Conservation (phyloP, 2,329 filamentous ascomycete species). For the Ascochyta koolunga region DNA sequence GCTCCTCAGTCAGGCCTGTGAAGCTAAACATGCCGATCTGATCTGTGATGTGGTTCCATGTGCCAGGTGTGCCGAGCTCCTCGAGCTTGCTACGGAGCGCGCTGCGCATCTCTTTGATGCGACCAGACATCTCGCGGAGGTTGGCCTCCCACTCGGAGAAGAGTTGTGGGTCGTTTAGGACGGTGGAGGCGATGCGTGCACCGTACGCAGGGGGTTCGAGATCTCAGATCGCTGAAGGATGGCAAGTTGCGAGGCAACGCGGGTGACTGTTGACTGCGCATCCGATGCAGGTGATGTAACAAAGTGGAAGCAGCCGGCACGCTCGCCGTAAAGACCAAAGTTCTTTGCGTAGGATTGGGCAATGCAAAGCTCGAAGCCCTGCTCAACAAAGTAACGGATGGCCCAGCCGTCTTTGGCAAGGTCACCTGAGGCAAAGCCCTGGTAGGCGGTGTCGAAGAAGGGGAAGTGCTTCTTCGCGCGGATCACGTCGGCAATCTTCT, state of each 20-base stretch:
- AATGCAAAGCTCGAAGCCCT: conserved; percentile 74
- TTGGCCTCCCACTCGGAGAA: conserved; percentile 94
- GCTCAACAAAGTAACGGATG: conserved; percentile 91
- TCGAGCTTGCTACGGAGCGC: conserved; percentile 80
- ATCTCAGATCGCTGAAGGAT: conserved; percentile 97
- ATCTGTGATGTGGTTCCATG: conserved; percentile 96
- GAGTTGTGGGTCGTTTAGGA: conserved; percentile 81
- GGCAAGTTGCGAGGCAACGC: conserved; percentile 86
- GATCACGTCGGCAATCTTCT: conserved; percentile 80
- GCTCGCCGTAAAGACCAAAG: conserved; percentile 89
- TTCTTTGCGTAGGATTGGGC: conserved; percentile 63
- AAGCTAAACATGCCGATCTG: conserved; percentile 99
- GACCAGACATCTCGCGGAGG: conserved; percentile 89
- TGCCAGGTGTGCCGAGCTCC: conserved; percentile 81
- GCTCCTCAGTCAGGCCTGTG: conserved; percentile 76
- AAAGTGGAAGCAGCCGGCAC: conserved; percentile 94
- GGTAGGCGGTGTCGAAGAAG: conserved; percentile 98
- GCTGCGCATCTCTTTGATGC: conserved; percentile 90
- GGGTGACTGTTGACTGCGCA: conserved; percentile 62
- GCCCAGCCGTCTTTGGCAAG: conserved; percentile 84
- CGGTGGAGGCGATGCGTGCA: conserved; percentile 81
- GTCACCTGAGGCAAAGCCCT: conserved; percentile 94
- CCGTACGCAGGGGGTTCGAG: conserved; percentile 96
- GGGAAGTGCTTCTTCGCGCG: conserved; percentile 84
- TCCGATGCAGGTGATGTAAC: conserved; percentile 75